Conservation (phyloP, 1,284 basidiomycete genomes). For the Ceratobasidium sp. region DNA sequence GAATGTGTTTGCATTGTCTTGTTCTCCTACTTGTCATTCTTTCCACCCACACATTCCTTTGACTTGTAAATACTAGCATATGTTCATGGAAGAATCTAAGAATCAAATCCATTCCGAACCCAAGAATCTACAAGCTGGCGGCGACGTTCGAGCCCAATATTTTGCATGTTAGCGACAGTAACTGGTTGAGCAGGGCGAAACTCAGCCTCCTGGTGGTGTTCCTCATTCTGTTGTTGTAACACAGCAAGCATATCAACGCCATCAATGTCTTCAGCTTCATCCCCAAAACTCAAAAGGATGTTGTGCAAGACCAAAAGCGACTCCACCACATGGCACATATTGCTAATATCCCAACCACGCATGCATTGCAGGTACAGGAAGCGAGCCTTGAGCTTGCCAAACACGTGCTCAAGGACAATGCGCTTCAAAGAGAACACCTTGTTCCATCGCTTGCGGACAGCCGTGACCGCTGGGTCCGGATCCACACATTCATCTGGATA, state of each 20-base stretch:
- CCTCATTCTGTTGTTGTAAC: no score
- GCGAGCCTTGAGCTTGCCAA: not conserved
- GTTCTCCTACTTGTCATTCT: no score
- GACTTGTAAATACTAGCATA: no score
- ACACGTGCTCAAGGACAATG: not conserved
- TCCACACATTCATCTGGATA: not conserved
- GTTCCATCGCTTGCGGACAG: not conserved
- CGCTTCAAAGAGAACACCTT: not conserved
- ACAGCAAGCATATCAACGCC: not conserved
- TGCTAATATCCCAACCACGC: not conserved
- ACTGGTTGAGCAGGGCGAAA: no score
- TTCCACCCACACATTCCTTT: no score
- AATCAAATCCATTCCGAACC: no score
- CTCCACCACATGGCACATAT: not conserved
- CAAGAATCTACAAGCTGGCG: no score
- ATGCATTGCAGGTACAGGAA: not conserved
- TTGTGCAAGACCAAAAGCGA: constrained; percentile 10
- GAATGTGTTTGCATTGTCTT: no score
- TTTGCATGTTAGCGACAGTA: no score
- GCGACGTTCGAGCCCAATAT: no score
- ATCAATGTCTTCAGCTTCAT: not conserved
- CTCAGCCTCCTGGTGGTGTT: not conserved
- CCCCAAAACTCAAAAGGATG: not conserved
- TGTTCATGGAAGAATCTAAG: no score
- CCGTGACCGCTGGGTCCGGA: not conserved